Base-by-base conservation (phyloP, 192 early-diverging fungal genomes). In the Gaertneriomyces sp. region DNA sequence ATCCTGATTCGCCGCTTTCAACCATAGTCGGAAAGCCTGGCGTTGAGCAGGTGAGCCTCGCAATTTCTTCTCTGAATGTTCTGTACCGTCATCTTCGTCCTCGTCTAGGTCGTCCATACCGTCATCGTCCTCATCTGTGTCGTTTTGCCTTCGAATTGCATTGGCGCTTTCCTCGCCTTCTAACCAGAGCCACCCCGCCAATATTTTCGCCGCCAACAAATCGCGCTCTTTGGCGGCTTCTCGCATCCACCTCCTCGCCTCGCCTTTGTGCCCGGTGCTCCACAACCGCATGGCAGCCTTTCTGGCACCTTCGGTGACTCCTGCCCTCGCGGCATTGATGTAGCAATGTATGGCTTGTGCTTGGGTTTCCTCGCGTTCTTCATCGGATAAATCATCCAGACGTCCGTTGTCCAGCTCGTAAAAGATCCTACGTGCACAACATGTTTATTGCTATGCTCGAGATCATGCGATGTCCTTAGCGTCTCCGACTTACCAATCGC, bases 221-320 rank as follows among this genome's bases (percentile, higher is more conserved):
- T 53, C 50, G 41, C 61, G 16, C n/a, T 53, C 19, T 45, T 55
- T 17, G n/a, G 19, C 17, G 17, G 61, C 19, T 39, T 39, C 63
- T 2, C 44, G 17, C n/a, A 65, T 14, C 25, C 8, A 33, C 16
- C 16, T 65, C 54, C 71, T 77, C 57, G 78, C 72, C 2, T 88
- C 83, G 1, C 76, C 72, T 9, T 74, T 72, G 11, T 80, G 78
- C 40, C 76, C 80, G 72, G 84, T 81, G 60, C 88, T 84, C 60
- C 79, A 86, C 4, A 87, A 40, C 39, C 44, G 59, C 39, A 60
- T n/a, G 12, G 41, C 59, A 11, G 59, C 59, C 42, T 60, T 60
- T n/a, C 59, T 33, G 54, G 59, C 59, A 11, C 40, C 59, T 12
- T 60, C 59, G 19, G 42, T 40, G 20, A 42, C 19, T 11, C 59